phyloP scores from a whole-genome alignment of 352 stramenopile genomes.

The Phytophthora colocasiae region DNA sequence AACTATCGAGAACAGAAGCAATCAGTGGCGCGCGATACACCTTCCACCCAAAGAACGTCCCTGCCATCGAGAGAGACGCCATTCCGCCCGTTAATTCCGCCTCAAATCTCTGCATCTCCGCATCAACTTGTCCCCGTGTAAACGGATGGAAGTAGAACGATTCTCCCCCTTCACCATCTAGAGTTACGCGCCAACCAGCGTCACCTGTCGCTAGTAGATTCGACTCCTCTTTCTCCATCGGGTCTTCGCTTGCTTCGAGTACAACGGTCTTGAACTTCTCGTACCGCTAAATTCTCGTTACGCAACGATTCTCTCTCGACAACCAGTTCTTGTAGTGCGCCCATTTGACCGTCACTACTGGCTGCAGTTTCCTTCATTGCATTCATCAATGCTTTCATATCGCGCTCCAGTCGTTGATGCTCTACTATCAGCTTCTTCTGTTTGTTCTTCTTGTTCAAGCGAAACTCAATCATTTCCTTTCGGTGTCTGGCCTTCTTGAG shows the following conservation, averaged over 20 bases:
- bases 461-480: constrained; percentile 47
- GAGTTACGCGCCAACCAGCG: constrained; percentile 25
- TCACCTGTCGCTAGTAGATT: constrained; percentile 2
- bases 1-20: constrained; percentile 30
- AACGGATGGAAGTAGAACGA: constrained; percentile 45
- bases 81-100: not conserved
- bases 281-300: constrained; percentile 39
- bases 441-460: constrained; percentile 47
- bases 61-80: constrained; percentile 10
- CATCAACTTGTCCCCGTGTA: constrained; percentile 23
- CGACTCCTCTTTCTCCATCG: constrained; percentile 28
- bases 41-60: constrained; percentile 41
- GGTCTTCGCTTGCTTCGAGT: constrained; percentile 17
- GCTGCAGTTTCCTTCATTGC: constrained; percentile 8
- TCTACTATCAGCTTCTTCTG: constrained; percentile 32
- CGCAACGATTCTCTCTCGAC: constrained; percentile 38
- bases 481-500: constrained; percentile 47
- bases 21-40: constrained; percentile 30
- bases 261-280: constrained; percentile 27
- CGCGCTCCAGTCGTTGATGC: constrained; percentile 36
- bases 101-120: constrained; percentile 28
- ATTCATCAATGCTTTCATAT: constrained; percentile 36
- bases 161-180: constrained; percentile 14
- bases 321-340: constrained; percentile 27
- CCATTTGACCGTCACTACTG: constrained; percentile 1